Evolutionary conservation across 768 basidiomycete genomes (phyloP).

Genomic region (Galerina marginata): DNA sequence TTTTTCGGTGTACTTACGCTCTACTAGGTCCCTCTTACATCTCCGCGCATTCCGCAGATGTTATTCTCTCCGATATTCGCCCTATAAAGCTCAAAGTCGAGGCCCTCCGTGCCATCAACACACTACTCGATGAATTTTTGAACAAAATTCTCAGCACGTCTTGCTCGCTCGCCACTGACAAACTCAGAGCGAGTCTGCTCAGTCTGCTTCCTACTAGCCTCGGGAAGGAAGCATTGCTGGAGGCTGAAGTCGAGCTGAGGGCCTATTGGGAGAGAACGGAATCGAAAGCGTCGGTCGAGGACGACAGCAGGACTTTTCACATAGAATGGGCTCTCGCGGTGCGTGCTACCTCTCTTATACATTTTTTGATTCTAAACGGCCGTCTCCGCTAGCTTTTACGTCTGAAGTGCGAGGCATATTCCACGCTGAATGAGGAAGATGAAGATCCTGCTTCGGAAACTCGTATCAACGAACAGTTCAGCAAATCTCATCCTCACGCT

Average conservation of each 20-base stretch:
- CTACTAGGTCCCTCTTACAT: constrained; percentile 72
- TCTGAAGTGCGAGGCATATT: constrained; percentile 89
- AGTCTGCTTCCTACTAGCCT: constrained; percentile 78
- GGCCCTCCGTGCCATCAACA: constrained; percentile 80
- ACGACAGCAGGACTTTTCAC: constrained; percentile 64
- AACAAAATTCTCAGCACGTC: constrained; percentile 71
- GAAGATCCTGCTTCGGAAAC: constrained; percentile 73
- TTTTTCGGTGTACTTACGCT: constrained; percentile 13
- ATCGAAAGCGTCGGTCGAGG: constrained; percentile 43
- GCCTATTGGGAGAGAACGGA: constrained; percentile 86
- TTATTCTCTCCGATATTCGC: constrained; percentile 90
- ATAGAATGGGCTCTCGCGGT: constrained; percentile 82
- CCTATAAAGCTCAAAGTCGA: constrained; percentile 85
- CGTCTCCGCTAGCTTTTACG: constrained; percentile 63
- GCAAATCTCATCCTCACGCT: constrained; percentile 50
- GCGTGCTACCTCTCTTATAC: constrained; percentile 16
- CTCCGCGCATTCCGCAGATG: constrained; percentile 83
- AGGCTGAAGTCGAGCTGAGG: constrained; percentile 91
- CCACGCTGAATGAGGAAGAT: constrained; percentile 79
- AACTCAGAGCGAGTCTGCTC: constrained; percentile 72
- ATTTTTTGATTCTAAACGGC: constrained; percentile 10
- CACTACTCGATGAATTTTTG: constrained; percentile 84
- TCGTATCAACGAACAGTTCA: constrained; percentile 68
- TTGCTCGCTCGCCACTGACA: constrained; percentile 73
- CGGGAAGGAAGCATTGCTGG: constrained; percentile 90